Base-by-base conservation (phyloP, 148 eudicot genomes). In the Amaranthus hypochondriacus region DNA sequence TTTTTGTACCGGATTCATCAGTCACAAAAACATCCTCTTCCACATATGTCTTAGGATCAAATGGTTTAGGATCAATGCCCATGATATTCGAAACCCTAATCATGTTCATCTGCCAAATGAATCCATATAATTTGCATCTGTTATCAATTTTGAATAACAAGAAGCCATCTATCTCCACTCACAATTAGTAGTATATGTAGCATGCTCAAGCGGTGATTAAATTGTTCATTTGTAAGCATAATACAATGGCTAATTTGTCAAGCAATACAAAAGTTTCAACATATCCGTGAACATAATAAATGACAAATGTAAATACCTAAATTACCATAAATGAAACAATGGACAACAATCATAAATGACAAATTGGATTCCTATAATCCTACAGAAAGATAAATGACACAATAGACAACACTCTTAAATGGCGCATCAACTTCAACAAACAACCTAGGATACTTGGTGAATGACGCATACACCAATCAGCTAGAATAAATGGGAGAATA, bases 31-130 rank as follows among this genome's bases (percentile, higher is more conserved):
- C 80, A 68, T 92, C 99, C 77, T 92, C 97, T 78, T 90, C 99
- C 66, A 80, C 92, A 78, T 81, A 96, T 64, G 96, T 89, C 83
- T 90, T 84, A 49, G 94, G 97, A 85, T 96, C 96, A 84, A 96
- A 96, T 55, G 97, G 92, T 76, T 90, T 92, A 6, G 90, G 85
- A 72, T 92, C 97, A 62, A 96, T 84, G 54, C 99, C 99, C 97
- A 96, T 96, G 77, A 96, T 96, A 77, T 96, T 96, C 10, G 99
- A 96, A 71, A 96, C 92, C 76, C 93, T 89, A 68, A 96, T 96
- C 86, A 89, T 74, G 73, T 90, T 87, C 97, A 92, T 92, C 99
- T 95, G 89, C 83, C 81, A 81, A 49, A 72, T 66, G 74, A 77
- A 69, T 6, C 56, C 54, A 62, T 62, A 14, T 8, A 50, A 60